Base-by-base conservation (phyloP, 805 yeast species). In the Brettanomyces nanus region DNA sequence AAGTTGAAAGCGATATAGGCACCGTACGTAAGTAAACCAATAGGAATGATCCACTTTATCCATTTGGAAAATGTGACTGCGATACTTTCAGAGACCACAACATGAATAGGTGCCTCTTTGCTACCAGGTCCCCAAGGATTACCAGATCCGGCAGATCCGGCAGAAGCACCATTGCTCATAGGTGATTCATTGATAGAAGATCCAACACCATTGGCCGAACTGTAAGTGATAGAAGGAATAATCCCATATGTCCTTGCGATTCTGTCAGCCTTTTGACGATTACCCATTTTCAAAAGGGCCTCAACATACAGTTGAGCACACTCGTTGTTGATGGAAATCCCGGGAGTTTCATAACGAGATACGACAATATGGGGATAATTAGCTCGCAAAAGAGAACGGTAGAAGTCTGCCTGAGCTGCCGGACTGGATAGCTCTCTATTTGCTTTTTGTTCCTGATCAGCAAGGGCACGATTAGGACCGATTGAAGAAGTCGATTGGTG, bases 341-440 rank as follows among this genome's bases (percentile, higher is more conserved):
- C 95, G 0, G 92, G 83, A 6, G 94, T 83, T 58, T 94, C 97
- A 57, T 75, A 94, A 42, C 99, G 73, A 40, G 92, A 81, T n/a
- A 90, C 86, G 5, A 92, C 95, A 38, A 90, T 80, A 51, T 87
- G 95, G n/a, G 98, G 97, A 56, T 86, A 92, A 61, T 85, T 84
- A 39, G 90, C 73, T 41, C 74, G 74, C 45, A 92, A 59, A 34
- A 92, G 66, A 11, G 77, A 69, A 44, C 73, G 72, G 64, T 92
- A 92, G 52, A 92, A 90, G 39, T 75, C 80, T 2, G 94, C 89
- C 62, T 92, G 99, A 5, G 74, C 66, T 4, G 56, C 62, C 1
- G 97, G 73, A 58, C 85, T 81, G 34, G 67, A 60, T 33, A 85
- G 60, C 40, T 83, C 80, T 43, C 71, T 64, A 61, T 92, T 92